These are phyloP conservation scores for Tirmania nivea DNA, from an alignment of 495 filamentous ascomycete species.

Conservation along the genomic window DNA sequence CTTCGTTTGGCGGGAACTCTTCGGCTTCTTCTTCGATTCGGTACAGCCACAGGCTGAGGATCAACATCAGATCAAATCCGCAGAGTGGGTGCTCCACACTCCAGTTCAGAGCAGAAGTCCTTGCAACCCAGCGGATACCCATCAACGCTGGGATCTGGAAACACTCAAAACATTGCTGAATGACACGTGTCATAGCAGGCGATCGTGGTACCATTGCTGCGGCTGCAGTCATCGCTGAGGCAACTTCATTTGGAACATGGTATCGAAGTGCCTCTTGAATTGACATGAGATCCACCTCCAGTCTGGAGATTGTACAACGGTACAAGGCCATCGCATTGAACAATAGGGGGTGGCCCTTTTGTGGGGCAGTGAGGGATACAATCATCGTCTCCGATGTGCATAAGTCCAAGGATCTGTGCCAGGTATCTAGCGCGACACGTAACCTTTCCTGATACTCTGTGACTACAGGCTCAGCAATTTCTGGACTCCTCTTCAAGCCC, in stretches of 20 bases:
- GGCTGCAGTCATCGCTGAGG: slow-evolving; percentile 83
- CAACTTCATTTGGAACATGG: slow-evolving; percentile 91
- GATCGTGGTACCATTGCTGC: slow-evolving; percentile 84
- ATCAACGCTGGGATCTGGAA: slow-evolving; percentile 88
- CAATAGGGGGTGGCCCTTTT: slow-evolving; percentile 92
- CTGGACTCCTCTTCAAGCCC: slow-evolving; percentile 94
- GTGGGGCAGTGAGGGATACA: slow-evolving; percentile 78
- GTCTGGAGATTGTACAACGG: slow-evolving; percentile 75
- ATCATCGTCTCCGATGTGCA: slow-evolving; percentile 84
- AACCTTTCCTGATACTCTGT: slow-evolving; percentile 78
- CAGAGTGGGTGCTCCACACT: slow-evolving; percentile 95
- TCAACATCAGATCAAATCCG: slow-evolving; percentile 95
- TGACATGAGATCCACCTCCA: slow-evolving; percentile 84
- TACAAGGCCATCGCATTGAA: slow-evolving; percentile 98
- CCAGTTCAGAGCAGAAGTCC: slow-evolving; percentile 95
- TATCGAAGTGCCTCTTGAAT: slow-evolving; percentile 94
- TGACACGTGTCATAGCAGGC: slow-evolving; percentile 94
- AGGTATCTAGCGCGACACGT: slow-evolving; percentile 82
- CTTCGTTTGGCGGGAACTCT: slow-evolving; percentile 47
- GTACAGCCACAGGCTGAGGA: slow-evolving; percentile 94
- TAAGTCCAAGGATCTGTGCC: slow-evolving; percentile 85
- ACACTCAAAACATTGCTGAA: slow-evolving; percentile 93
- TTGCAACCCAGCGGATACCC: slow-evolving; percentile 93
- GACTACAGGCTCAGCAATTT: slow-evolving; percentile 86
- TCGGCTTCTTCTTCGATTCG: slow-evolving; percentile 98